Evolutionary conservation across 768 basidiomycete species (phyloP).

Genomic region (Dictyophora rubrovolvata): DNA sequence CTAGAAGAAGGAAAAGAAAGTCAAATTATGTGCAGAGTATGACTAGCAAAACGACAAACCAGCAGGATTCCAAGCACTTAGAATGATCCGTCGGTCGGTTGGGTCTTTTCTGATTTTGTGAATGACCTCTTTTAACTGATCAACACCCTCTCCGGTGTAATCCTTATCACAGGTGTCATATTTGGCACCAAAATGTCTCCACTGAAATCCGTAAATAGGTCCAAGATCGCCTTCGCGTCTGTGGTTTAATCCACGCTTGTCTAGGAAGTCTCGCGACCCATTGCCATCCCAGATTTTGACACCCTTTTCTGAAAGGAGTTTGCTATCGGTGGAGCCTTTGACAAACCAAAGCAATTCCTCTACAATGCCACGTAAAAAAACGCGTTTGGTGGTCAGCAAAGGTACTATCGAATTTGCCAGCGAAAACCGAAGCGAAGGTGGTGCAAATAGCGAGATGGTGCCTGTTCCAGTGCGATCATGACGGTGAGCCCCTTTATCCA

Average conservation of each 20-base stretch:
- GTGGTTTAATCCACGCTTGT: slow-evolving; percentile 73
- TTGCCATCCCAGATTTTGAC: slow-evolving; percentile 99
- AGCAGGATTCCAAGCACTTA: slow-evolving; percentile 97
- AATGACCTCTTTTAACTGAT: slow-evolving; percentile 85
- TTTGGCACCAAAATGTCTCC: slow-evolving; percentile 87
- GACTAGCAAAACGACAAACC: slow-evolving; percentile 38
- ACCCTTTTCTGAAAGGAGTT: slow-evolving; percentile 63
- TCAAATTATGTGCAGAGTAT: neutral
- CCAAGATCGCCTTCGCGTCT: slow-evolving; percentile 87
- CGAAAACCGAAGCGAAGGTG: slow-evolving; percentile 82
- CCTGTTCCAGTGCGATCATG: slow-evolving; percentile 94
- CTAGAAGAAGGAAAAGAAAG: slow-evolving; percentile 29
- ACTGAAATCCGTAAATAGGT: slow-evolving; percentile 95
- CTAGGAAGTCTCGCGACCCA: slow-evolving; percentile 78
- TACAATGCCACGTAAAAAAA: slow-evolving; percentile 82
- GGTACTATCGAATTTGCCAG: slow-evolving; percentile 69
- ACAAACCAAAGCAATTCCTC: slow-evolving; percentile 97
- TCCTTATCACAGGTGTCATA: slow-evolving; percentile 66
- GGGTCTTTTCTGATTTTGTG: slow-evolving; percentile 88
- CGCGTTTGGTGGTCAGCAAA: slow-evolving; percentile 90
- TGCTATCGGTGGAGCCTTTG: slow-evolving; percentile 73
- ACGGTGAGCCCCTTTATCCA: slow-evolving; percentile 65
- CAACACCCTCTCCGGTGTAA: slow-evolving; percentile 79
- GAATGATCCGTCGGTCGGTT: slow-evolving; percentile 85
- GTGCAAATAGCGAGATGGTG: slow-evolving; percentile 86